Evolutionary conservation across 345 rosid species (phyloP), one percentile per base, ranked within the genome.

Genomic region (Bruguiera gymnorhiza): DNA sequence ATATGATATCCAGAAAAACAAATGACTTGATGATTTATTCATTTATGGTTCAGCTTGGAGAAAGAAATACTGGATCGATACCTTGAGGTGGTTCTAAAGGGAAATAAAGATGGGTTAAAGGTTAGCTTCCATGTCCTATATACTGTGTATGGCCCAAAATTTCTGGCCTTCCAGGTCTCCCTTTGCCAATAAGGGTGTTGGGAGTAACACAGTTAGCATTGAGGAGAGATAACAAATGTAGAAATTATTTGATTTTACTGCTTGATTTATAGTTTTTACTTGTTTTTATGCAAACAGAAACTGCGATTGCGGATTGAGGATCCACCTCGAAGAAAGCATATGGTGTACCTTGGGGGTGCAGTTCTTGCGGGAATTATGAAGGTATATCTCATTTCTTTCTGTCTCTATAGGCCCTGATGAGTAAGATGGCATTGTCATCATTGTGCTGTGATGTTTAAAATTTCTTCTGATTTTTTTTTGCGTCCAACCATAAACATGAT

Each of bases 311-410:
- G 93, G 61, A 92, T 95, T 24, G 99, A 95, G 76, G 99, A 95
- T 80, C 99, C 97, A 66, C 99, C 97, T 4, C 84, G 96, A 75
- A 90, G 99, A 84, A 95, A 95, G 81, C 97, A 95, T 80, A 95
- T 95, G 99, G 99, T 92, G 27, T 95, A 95, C 83, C 86, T 95
- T 10, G 99, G 99, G 69, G 99, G 97, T 26, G 97, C 97, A 39
- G 97, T 90, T 80, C 96, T 95, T 73, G 99, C 99, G 6, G 98
- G 97, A 66, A 95, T 95, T 78, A 95, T 92, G 97, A 95, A 90
- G 97, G 99, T 94, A 69, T 26, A 29, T 70, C 37, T 34, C 37
- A 67, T 63, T 24, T 50, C 31, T 76, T 66, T 36, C 15, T 19
- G 57, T 27, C 30, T 60, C 11, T 67, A 27, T n/a, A 24, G 34